Conservation (phyloP, 2,329 filamentous ascomycete genomes). For the Clarireedia monteithiana region DNA sequence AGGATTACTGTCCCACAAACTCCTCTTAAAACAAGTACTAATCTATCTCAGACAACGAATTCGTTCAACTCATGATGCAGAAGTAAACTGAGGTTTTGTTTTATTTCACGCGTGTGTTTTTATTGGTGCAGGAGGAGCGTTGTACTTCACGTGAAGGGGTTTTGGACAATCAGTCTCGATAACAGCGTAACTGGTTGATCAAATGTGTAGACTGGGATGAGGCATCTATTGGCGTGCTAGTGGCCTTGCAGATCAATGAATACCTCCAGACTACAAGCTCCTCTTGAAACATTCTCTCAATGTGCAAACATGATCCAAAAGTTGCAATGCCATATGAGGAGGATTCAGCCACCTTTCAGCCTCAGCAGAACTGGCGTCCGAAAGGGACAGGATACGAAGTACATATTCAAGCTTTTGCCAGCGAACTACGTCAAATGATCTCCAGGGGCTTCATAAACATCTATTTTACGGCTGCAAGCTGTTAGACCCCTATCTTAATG, state of each 20-base stretch:
- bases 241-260: constrained; percentile 4
- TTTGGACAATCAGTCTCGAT: constrained; percentile 7
- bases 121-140: constrained; percentile 5
- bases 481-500: no score
- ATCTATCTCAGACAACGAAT: constrained; percentile 67
- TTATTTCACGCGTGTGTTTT: constrained; percentile 11
- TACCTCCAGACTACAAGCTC: not conserved
- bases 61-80: constrained; percentile 94
- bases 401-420: no score
- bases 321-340: no score
- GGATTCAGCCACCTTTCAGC: no score
- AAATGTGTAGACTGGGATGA: not conserved
- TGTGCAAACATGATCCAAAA: no score
- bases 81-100: constrained; percentile 47
- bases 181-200: not conserved
- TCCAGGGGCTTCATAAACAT: no score
- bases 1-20: constrained; percentile 28
- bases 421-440: no score
- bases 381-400: no score
- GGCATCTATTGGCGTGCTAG: not conserved
- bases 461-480: no score
- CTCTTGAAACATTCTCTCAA: no score
- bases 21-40: constrained; percentile 9
- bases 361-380: no score
- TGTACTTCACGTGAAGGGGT: constrained; percentile 13